These are phyloP conservation scores for Cicer chorassanicum DNA, from an alignment of 306 rosid genomes.

Conservation along the genomic window DNA sequence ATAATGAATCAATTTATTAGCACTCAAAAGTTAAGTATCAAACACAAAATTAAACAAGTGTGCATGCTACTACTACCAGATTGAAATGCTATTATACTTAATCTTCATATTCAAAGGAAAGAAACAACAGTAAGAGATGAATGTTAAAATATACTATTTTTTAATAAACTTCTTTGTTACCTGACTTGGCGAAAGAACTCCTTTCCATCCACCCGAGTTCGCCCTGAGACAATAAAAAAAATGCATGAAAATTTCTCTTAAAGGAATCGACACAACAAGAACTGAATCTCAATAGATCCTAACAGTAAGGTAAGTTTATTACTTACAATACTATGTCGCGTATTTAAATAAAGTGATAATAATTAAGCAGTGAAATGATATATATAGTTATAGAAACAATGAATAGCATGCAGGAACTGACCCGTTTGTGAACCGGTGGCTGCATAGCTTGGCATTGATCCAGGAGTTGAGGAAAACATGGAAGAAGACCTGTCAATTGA, in stretches of 20 bases:
- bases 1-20: background rate
- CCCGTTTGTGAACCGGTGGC: slow-evolving; percentile 63
- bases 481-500: slow-evolving; percentile 66
- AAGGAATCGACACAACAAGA: too few species aligned
- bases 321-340: too few species aligned
- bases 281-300: too few species aligned
- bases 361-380: background rate
- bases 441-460: slow-evolving; percentile 54
- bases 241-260: background rate
- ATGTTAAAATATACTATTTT: background rate
- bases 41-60: background rate
- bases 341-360: slow-evolving; percentile 3
- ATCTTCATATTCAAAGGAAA: slow-evolving; percentile 11
- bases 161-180: slow-evolving; percentile 40
- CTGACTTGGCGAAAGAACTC: slow-evolving; percentile 98
- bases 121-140: background rate
- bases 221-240: slow-evolving; percentile 52
- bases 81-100: slow-evolving; percentile 22
- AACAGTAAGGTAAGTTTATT: too few species aligned
- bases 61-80: background rate
- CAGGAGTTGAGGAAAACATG: slow-evolving; percentile 47
- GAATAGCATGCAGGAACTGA: slow-evolving; percentile 43
- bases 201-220: slow-evolving; percentile 92
- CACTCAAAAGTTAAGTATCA: slow-evolving; percentile 6
- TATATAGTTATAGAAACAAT: background rate